Evolutionary conservation across 768 basidiomycete genomes (phyloP).

Genomic region (Naganishia vaughanmartiniae): DNA sequence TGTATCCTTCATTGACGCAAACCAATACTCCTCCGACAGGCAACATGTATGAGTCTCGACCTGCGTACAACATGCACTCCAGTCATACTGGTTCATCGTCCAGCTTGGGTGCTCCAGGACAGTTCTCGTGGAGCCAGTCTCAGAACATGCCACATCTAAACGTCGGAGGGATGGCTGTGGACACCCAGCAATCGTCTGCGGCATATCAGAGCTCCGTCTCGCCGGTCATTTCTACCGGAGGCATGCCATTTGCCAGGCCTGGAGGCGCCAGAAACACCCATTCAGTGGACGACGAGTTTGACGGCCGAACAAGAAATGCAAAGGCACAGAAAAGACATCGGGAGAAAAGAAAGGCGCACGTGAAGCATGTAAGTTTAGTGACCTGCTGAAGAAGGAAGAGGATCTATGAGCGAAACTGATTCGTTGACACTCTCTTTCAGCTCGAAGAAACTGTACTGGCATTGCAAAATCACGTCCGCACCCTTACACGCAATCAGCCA

Average conservation of each 20-base stretch:
- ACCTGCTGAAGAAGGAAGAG: neutral
- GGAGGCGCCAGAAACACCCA: neutral
- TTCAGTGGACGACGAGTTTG: constrained; percentile 38
- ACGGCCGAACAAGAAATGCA: constrained; percentile 46
- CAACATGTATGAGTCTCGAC: neutral
- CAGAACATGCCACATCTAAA: neutral
- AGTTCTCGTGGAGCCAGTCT: constrained; percentile 1
- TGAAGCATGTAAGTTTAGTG: constrained; percentile 43
- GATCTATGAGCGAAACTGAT: neutral
- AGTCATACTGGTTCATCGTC: neutral
- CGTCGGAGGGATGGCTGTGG: constrained; percentile 1
- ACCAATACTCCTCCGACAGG: neutral
- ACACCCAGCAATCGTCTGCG: neutral
- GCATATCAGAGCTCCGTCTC: constrained; percentile 14
- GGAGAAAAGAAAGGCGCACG: constrained; percentile 49
- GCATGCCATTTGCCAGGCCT: neutral
- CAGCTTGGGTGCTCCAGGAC: neutral
- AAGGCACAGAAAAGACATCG: constrained; percentile 50
- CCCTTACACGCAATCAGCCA: constrained; percentile 36
- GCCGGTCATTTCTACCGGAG: constrained; percentile 13
- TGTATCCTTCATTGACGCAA: neutral
- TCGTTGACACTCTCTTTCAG: constrained; percentile 27
- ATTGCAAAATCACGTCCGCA: constrained; percentile 41
- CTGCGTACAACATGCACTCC: neutral
- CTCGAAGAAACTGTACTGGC: constrained; percentile 46